These are phyloP conservation scores for Takashimella koratensis DNA, from an alignment of 1,284 basidiomycete species.

Conservation along the genomic window DNA sequence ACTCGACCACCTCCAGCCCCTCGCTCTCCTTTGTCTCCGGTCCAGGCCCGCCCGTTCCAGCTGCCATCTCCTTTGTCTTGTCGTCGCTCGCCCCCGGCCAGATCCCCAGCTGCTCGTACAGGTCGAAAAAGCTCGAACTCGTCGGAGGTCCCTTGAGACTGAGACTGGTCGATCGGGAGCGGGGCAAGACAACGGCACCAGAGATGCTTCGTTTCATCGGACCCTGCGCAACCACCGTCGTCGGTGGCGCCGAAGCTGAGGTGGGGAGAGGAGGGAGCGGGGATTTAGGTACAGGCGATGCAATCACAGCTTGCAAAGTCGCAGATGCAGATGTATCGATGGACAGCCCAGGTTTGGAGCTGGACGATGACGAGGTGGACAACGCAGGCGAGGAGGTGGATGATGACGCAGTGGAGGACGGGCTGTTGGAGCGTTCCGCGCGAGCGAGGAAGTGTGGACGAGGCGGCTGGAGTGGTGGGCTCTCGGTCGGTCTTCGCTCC, in stretches of 20 bases:
- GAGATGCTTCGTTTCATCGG: conserved; percentile 19
- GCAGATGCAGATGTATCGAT: not conserved
- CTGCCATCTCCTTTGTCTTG: not conserved
- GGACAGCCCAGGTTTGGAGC: conserved; percentile 1
- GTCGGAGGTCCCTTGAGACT: conserved; percentile 31
- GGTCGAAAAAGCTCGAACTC: conserved; percentile 41
- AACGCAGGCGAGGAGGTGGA: conserved; percentile 10
- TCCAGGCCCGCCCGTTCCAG: not conserved
- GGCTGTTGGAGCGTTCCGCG: conserved; percentile 1
- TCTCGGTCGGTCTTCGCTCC: conserved; percentile 17
- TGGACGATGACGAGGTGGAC: conserved; percentile 8
- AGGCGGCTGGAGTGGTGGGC: conserved; percentile 34
- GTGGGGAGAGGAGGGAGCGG: conserved; percentile 13
- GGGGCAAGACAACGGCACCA: conserved; percentile 26
- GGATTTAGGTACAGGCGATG: conserved; percentile 2
- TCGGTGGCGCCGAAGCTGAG: conserved; percentile 1
- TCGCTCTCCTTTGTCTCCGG: not conserved
- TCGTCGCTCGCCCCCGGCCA: conserved; percentile 19
- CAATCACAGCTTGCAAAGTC: not conserved
- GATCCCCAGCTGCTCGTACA: conserved; percentile 45
- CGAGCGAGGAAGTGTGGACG: conserved; percentile 25
- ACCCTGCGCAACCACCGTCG: conserved; percentile 1
- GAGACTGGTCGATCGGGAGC: conserved; percentile 36
- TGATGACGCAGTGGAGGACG: conserved; percentile 14
- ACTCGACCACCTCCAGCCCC: not conserved